Base-by-base conservation (phyloP, 2,329 filamentous ascomycete species). In the Plenodomus tracheiphilus region DNA sequence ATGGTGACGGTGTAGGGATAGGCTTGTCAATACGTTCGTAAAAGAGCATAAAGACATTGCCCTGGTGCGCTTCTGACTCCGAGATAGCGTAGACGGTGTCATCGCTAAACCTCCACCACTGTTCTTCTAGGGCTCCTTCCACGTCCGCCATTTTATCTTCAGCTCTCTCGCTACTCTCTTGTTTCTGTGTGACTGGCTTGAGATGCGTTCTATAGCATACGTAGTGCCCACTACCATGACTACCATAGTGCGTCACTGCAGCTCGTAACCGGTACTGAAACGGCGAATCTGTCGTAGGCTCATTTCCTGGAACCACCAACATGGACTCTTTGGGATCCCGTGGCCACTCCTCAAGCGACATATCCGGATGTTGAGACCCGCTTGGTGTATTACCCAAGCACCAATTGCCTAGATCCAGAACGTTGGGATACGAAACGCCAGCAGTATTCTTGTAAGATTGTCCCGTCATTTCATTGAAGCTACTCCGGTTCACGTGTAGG, bases 201-300 rank as follows among this genome's bases (percentile, higher is more conserved):
- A 83, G 79, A 63, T 90, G 86, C 63, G 87, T 89, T 43, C 90
- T 83, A 71, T 94, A 96, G 69, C 91, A 96, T 34, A 97, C 85
- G 62, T 99, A 97, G 74, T 99, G 94, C 0, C 94, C 94, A 62
- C 96, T 96, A 54, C 97, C 91, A 69, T 97, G 94, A 25, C 88
- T 81, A 3, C 94, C 94, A 53, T 88, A 89, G 68, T 97, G 94
- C 1, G 91, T 94, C 9, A 97, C 83, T 0, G 93, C 88, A 22
- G 92, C 91, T 44, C 88, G 84, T 15, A 97, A 77, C 65, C 89
- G 84, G 68, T 96, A 97, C 1, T 86, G 64, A 16, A 69, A 70
- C 1, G 62, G 65, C 17, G 65, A 66, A 6, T 48, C 37, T 22
- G 77, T 21, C 79, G 62, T 44, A 54, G 66, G 46, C 59, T 71